A percentile compares a stretch with the other conserved stretches of the same genome.
Conservation (phyloP, 495 filamentous ascomycete genomes). For the Xanthoparmelia taractica region DNA sequence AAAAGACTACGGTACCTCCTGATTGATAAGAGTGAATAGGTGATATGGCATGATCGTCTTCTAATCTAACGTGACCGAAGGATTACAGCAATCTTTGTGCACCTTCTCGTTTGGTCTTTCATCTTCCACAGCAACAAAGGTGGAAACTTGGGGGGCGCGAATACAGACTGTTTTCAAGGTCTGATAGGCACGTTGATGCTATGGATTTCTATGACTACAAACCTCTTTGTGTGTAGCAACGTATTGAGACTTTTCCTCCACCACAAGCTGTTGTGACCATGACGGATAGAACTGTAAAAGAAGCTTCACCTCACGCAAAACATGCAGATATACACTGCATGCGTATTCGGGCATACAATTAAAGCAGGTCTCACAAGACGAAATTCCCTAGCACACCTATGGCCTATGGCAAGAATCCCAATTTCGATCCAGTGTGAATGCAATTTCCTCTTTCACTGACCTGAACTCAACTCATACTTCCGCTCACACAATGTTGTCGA, state of each 20-base stretch:
- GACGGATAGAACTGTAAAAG: not conserved
- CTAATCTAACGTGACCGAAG: too few relatives aligned
- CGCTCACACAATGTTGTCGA: conserved; percentile 13
- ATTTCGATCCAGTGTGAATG: not conserved
- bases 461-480: not conserved
- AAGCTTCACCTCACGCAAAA: not conserved
- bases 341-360: not conserved
- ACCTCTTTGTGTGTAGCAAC: not conserved
- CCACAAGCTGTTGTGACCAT: not conserved
- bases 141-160: not conserved
- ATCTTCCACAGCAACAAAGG: conserved; percentile 10
- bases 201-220: not conserved
- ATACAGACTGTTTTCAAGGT: not conserved
- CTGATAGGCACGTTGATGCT: not conserved
- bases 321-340: not conserved
- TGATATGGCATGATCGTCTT: too few relatives aligned
- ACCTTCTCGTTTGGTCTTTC: conserved; percentile 20
- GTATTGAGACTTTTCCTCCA: not conserved
- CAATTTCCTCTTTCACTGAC: not conserved
- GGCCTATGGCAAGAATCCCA: not conserved
- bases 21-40: not conserved
- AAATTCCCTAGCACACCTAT: not conserved
- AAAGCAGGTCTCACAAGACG: not conserved
- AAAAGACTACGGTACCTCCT: not conserved
- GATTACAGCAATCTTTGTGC: not conserved